These are phyloP conservation scores for Trichoderma lentiforme DNA, from an alignment of 2,329 filamentous ascomycete species.

Conservation along the genomic window DNA sequence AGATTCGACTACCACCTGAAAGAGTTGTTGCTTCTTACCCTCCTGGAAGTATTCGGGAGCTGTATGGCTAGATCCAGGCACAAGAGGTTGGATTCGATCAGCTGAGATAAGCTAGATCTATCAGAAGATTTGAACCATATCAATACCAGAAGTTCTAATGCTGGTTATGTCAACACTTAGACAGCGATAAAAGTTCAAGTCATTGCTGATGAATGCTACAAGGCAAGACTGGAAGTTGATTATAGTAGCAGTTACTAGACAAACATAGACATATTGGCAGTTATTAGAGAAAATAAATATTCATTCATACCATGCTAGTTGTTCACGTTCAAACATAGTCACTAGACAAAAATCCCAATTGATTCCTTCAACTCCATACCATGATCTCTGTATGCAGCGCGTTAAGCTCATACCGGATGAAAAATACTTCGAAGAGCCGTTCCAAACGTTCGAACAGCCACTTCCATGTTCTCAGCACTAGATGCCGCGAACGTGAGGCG, in stretches of 20 bases:
- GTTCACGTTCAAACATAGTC: neutral
- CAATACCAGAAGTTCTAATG: neutral
- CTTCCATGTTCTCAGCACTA: conserved; percentile 63
- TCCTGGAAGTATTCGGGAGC: neutral
- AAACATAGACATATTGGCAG: no score
- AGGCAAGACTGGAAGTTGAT: neutral
- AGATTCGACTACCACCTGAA: neutral
- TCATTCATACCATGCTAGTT: neutral
- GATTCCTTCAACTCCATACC: neutral
- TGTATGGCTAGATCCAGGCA: neutral
- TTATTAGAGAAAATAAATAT: no score
- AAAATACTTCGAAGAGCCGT: conserved; percentile 43
- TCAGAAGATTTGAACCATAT: neutral
- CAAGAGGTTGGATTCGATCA: neutral
- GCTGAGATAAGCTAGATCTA: neutral
- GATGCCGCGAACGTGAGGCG: conserved; percentile 86
- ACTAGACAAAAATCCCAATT: neutral
- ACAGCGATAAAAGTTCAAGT: neutral
- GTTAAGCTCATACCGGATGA: neutral
- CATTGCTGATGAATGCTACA: neutral
- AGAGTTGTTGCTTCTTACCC: neutral
- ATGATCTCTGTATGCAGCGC: neutral
- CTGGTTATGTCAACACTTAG: neutral
- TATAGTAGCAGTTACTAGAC: no score
- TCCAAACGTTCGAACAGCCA: conserved; percentile 73